Evolutionary conservation across 176 grass and related monocot genomes (phyloP), one percentile per base, ranked within the genome.

Genomic region (Aegilops bicornis): DNA sequence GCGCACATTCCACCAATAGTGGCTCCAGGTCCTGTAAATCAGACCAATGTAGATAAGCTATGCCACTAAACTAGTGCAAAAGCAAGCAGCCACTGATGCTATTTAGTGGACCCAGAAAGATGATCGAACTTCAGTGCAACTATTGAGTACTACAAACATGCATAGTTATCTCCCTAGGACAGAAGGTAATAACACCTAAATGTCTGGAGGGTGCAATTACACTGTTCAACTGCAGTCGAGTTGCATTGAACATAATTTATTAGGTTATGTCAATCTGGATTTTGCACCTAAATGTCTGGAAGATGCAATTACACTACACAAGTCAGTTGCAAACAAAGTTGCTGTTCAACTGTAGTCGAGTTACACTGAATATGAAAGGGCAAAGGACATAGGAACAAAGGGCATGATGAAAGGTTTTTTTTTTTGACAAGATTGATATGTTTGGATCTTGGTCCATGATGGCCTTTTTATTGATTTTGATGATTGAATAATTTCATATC

Each of bases 1-100:
- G 97, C 93, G 85, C 94, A 96, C 97, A 98, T 98, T 89, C 97
- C 97, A 70, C 97, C 97, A 77, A 96, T 96, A 58, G 97, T 96
- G 54, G 97, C 97, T 43, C 97, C 97, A 83, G 97, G 97, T 20
- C 97, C 97, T 98, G 90, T 82, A 93, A 83, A 82, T 66, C 78
- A 89, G 80, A 84, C 52, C 70, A 82, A 59, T 48, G 54, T 43
- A 84, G 17, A 85, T 83, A 19, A 81, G 58, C 22, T 70, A 77
- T 64, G n/a, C 58, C 63, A 83, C 66, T 25, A 56, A 62, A 30
- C 14, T 65, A 69, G 30, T 50, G 64, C 10, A 62, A 69, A 81
- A 48, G 17, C 62, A 58, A 70, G 43, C 30, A 83, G 22, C 23
- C 22, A 6, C 5, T 68, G 74, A 30, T 78, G 40, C 20, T 77